Base-by-base conservation (phyloP, 495 filamentous ascomycete species). In the Saxophila tyrrhenica region DNA sequence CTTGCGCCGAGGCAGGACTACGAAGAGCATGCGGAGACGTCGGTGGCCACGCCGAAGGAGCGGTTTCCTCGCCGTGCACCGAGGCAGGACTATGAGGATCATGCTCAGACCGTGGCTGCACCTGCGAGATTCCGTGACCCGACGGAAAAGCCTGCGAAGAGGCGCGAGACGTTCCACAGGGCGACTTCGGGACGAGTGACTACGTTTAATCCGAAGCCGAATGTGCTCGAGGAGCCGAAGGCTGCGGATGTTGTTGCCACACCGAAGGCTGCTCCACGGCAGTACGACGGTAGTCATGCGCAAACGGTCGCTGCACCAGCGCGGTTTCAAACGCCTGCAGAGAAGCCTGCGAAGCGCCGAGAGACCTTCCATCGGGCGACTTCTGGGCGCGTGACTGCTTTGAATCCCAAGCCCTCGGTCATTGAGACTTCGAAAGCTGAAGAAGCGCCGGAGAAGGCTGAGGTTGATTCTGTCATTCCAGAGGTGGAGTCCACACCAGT, bases 21-120 rank as follows among this genome's bases (percentile, higher is more conserved):
- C 20, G 19, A 22, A 13, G 19, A 17, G 16, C 49, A 51, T 19
- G 41, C 41, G 7, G 17, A 44, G 19, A n/a, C 41, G 7, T n/a
- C 32, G 38, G 16, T 3, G 2, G 21, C 23, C 5, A 51, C 54
- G 5, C 48, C 46, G 2, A 2, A 15, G 17, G 54, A 56, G 23
- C 54, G 54, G 3, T 51, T 48, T 38, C 54, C 54, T 44, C 54
- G 47, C 22, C 35, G 38, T 21, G 23, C 35, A 15, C 35, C 29
- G 2, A 29, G 48, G 9, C 38, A 13, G 17, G 47, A 39, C 49
- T 51, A 51, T n/a, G 19, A 22, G 13, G 19, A 17, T 17, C 49
- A 51, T 19, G 25, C 49, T 2, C n/a, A 22, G 3, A 51, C 49
- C 15, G 29, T 43, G 19, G 38, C 38, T 3, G 49, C 49, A 7